Evolutionary conservation across 768 basidiomycete species (phyloP).

Genomic region (Dendrothele bispora): DNA sequence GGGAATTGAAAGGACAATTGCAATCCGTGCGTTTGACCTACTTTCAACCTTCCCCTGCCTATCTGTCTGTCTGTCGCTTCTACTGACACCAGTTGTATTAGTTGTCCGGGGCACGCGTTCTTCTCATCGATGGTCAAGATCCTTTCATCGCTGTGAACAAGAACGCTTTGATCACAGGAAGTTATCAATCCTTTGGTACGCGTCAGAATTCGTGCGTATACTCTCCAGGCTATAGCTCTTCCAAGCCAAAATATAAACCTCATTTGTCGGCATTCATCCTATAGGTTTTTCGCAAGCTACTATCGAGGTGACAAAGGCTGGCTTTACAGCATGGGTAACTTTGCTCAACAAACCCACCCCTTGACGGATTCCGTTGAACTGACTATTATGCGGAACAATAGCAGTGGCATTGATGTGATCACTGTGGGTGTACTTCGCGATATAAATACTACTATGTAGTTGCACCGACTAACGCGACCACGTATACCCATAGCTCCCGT

Average conservation of each 20-base stretch:
- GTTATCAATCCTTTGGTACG: slow-evolving; percentile 52
- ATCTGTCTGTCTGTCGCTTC: slow-evolving; percentile 12
- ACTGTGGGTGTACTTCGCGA: slow-evolving; percentile 31
- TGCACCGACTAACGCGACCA: neutral
- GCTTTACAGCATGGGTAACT: slow-evolving; percentile 49
- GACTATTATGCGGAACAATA: slow-evolving; percentile 43
- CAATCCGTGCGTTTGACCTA: neutral
- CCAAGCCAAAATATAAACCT: neutral
- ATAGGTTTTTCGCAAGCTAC: slow-evolving; percentile 49
- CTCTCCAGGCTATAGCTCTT: neutral
- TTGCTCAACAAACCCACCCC: slow-evolving; percentile 55
- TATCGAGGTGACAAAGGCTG: slow-evolving; percentile 34
- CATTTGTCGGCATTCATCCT: neutral
- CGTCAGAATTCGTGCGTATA: slow-evolving; percentile 45
- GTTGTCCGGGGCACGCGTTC: slow-evolving; percentile 51
- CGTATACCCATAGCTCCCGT: slow-evolving; percentile 44
- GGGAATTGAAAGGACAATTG: slow-evolving; percentile 39
- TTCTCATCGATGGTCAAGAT: slow-evolving; percentile 49
- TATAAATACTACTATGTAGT: neutral
- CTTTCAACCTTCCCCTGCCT: slow-evolving; percentile 21
- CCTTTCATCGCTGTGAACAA: slow-evolving; percentile 52
- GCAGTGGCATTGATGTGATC: slow-evolving; percentile 39
- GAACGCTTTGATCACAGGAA: slow-evolving; percentile 50
- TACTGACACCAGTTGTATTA: slow-evolving; percentile 2
- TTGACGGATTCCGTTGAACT: slow-evolving; percentile 47